Conservation (phyloP, 1,139 yeast genomes). For the Lodderomyces theae region DNA sequence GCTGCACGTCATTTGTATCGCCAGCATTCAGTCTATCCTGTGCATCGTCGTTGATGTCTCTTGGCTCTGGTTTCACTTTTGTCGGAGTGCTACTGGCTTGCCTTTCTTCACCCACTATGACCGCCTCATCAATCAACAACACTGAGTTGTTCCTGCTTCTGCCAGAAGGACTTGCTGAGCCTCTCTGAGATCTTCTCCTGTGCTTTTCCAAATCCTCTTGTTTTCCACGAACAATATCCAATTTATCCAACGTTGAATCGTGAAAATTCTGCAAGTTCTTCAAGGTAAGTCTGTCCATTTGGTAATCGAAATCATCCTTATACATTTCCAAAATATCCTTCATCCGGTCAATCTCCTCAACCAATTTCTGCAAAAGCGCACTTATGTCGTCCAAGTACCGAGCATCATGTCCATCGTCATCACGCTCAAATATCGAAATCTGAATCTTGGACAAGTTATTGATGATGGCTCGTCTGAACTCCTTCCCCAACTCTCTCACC, state of each 20-base stretch:
- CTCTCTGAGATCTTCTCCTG: neutral
- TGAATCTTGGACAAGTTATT: conserved; percentile 50
- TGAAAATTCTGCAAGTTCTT: conserved; percentile 3
- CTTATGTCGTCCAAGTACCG: neutral
- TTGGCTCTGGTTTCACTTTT: neutral
- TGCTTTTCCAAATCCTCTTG: conserved; percentile 7
- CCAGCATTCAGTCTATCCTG: neutral
- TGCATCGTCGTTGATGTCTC: neutral
- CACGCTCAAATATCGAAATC: conserved; percentile 30
- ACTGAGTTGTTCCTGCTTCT: neutral
- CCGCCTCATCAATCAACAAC: conserved; percentile 1
- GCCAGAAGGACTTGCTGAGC: neutral
- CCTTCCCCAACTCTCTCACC: conserved; percentile 18
- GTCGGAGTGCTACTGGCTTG: neutral
- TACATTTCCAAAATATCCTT: conserved; percentile 20
- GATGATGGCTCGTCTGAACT: conserved; percentile 59
- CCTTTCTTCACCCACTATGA: neutral
- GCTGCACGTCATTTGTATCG: neutral
- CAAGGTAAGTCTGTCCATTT: conserved; percentile 18
- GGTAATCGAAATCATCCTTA: conserved; percentile 25
- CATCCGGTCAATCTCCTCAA: conserved; percentile 36
- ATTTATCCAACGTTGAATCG: neutral
- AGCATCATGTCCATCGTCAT: conserved; percentile 7
- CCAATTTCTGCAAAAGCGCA: conserved; percentile 28
- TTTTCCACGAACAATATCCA: neutral